Conservation (phyloP, 192 early-diverging fungal genomes). For the Podila horticola region DNA sequence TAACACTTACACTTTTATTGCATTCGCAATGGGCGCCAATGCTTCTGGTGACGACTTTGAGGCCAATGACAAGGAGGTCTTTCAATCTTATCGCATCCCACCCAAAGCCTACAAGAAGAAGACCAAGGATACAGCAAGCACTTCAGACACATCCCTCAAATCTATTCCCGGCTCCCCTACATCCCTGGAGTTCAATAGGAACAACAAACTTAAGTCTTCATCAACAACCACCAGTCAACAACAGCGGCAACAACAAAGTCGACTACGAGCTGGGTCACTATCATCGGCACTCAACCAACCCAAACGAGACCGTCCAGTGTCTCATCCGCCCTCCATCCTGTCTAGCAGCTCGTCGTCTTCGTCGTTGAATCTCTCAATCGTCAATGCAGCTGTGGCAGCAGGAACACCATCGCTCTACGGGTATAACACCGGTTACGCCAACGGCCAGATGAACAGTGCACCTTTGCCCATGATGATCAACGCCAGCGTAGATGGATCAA, state of each 20-base stretch:
- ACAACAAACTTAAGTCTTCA: neutral
- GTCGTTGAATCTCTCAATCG: constrained; percentile 39
- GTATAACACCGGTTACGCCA: neutral
- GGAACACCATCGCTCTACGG: constrained; percentile 11
- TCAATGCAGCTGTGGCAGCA: constrained; percentile 47
- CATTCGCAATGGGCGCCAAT: constrained; percentile 32
- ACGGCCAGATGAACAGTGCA: constrained; percentile 6
- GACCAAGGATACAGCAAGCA: neutral
- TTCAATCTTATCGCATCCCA: constrained; percentile 49
- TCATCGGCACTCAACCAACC: constrained; percentile 13
- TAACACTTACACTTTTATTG: neutral
- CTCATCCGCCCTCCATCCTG: constrained; percentile 36
- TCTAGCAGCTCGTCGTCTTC: constrained; percentile 29
- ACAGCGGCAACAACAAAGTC: constrained; percentile 2
- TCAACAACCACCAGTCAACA: constrained; percentile 7
- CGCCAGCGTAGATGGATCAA: neutral
- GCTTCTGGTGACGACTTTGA: constrained; percentile 33
- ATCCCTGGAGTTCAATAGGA: constrained; percentile 14
- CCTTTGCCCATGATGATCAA: constrained; percentile 25
- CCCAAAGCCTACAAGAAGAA: constrained; percentile 49
- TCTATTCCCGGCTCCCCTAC: constrained; percentile 14
- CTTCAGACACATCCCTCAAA: neutral
- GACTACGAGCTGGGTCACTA: constrained; percentile 28
- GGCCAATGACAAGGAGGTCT: constrained; percentile 41
- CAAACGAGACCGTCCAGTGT: constrained; percentile 25